Evolutionary conservation across 345 rosid species (phyloP).

Genomic region (Bruguiera sexangula): DNA sequence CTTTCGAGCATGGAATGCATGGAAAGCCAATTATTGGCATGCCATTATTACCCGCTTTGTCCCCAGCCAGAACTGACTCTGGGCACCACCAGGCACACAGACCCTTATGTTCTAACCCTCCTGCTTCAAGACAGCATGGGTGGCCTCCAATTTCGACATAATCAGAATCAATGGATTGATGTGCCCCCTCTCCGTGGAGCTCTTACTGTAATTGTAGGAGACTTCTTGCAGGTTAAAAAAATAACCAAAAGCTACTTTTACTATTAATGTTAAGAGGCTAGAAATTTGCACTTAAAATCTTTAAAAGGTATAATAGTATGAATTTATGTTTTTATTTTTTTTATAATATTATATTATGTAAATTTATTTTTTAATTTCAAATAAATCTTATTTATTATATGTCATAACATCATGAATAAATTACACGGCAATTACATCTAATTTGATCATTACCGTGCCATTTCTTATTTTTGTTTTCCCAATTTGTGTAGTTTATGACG

Average conservation of each 20-base stretch:
- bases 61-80: conserved; percentile 49
- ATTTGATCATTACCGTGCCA: no score
- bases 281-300: no score
- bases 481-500: conserved; percentile 21
- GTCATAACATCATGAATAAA: no score
- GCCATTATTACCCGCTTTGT: conserved; percentile 52
- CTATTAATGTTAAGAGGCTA: no score
- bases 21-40: conserved; percentile 40
- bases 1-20: conserved; percentile 40
- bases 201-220: conserved; percentile 43
- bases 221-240: conserved; percentile 44
- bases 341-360: no score
- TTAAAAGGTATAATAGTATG: no score
- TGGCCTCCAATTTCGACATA: conserved; percentile 45
- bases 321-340: no score
- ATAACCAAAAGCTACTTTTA: no score
- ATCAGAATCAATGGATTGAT: conserved; percentile 42
- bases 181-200: conserved; percentile 39
- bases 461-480: not conserved
- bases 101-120: conserved; percentile 42
- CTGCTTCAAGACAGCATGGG: conserved; percentile 44
- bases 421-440: no score
- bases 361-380: no score
- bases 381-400: no score
- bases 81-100: conserved; percentile 43